A percentile compares a stretch with the other conserved stretches of the same genome.
These are phyloP conservation scores for Pigoraptor vietnamica DNA, from an alignment of 78 protist genomes.

Conservation along the genomic window DNA sequence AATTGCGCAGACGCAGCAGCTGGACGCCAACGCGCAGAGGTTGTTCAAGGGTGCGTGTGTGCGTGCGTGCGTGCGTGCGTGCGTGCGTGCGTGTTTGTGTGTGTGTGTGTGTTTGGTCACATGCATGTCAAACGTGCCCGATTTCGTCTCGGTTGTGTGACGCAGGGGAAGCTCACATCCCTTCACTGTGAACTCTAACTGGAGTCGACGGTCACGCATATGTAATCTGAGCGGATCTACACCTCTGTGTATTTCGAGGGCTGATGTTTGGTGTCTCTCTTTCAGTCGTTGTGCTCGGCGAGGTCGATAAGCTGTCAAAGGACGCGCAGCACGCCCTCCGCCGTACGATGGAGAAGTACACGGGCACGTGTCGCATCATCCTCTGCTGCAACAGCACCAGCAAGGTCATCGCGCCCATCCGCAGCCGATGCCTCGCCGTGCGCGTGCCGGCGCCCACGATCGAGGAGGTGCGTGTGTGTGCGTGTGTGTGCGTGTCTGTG, in stretches of 20 bases:
- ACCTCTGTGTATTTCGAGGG: too few relatives aligned
- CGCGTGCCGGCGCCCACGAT: constrained; percentile 85
- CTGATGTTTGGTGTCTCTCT: not conserved
- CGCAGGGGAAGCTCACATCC: too few relatives aligned
- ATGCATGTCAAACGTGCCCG: too few relatives aligned
- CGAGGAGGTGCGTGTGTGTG: constrained; percentile 23
- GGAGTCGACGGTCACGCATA: too few relatives aligned
- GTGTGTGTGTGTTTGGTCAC: too few relatives aligned
- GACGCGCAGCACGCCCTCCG: constrained; percentile 97
- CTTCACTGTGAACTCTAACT: too few relatives aligned
- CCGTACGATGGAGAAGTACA: constrained; percentile 96
- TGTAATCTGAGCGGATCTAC: too few relatives aligned
- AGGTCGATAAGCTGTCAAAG: constrained; percentile 80
- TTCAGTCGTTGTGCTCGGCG: constrained; percentile 83
- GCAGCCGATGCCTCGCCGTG: constrained; percentile 87
- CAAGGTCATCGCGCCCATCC: constrained; percentile 86
- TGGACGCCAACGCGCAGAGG: constrained; percentile 27
- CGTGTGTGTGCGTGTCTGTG: not conserved
- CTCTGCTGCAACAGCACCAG: constrained; percentile 53
- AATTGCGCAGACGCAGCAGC: constrained; percentile 82
- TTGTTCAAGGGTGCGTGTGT: not conserved
- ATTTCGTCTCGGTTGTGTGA: too few relatives aligned
- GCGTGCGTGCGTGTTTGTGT: too few relatives aligned
- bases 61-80: too few relatives aligned
- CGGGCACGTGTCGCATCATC: constrained; percentile 72